A percentile compares a stretch with the other conserved stretches of the same genome.
Conservation (phyloP, 75 land plant genomes). For the Pinus taeda region DNA sequence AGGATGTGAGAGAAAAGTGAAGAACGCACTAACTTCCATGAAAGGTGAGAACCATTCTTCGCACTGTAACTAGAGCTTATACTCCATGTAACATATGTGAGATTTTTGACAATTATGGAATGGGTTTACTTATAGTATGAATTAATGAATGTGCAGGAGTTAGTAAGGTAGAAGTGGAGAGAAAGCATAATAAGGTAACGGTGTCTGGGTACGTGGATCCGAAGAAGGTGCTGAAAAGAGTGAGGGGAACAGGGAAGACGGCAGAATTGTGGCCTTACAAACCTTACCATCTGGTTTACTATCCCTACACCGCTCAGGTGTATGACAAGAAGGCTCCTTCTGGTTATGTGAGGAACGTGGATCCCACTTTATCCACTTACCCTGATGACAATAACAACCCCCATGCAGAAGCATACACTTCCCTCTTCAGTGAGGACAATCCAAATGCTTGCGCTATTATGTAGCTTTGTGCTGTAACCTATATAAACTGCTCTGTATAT, state of each 20-base stretch:
- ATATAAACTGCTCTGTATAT: too few species aligned
- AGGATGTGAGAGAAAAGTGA: too few species aligned
- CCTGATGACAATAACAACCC: too few species aligned
- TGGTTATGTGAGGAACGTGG: conserved; percentile 61
- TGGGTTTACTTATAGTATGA: background rate
- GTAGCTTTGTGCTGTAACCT: background rate
- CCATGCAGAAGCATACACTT: too few species aligned
- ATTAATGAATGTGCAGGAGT: conserved; percentile 23
- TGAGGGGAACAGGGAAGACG: conserved; percentile 48
- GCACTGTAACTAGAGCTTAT: too few species aligned
- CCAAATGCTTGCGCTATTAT: conserved; percentile 3
- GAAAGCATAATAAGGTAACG: conserved; percentile 54
- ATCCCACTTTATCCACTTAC: too few species aligned
- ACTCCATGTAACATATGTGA: too few species aligned
- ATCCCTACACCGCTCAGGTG: conserved; percentile 48
- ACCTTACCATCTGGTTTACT: conserved; percentile 46
- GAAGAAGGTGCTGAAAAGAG: conserved; percentile 40
- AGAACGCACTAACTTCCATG: too few species aligned
- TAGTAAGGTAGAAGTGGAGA: conserved; percentile 34
- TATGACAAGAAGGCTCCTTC: conserved; percentile 69
- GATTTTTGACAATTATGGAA: background rate
- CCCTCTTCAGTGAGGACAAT: too few species aligned
- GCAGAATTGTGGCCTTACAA: conserved; percentile 69
- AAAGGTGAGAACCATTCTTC: too few species aligned
- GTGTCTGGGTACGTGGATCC: conserved; percentile 65